A percentile compares a stretch with the other conserved stretches of the same genome.
Evolutionary conservation across 495 filamentous ascomycete genomes (phyloP).

Genomic region (Aspergillus avenaceus): DNA sequence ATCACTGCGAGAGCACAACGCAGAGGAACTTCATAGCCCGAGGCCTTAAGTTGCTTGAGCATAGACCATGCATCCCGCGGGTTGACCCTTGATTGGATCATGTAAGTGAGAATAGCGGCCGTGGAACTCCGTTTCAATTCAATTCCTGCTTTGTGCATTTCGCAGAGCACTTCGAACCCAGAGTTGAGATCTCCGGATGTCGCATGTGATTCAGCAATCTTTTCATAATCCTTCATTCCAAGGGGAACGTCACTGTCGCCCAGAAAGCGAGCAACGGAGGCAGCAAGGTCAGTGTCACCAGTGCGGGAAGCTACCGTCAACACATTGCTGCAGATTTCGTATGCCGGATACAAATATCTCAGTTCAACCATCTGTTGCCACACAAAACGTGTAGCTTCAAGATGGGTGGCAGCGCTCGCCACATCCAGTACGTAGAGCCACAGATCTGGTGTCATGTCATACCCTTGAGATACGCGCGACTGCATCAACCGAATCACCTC

Average conservation of each 20-base stretch:
- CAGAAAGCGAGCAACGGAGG: constrained; percentile 35
- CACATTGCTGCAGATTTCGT: constrained; percentile 59
- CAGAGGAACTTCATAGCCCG: constrained; percentile 26
- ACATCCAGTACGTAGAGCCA: constrained; percentile 70
- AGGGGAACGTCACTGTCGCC: constrained; percentile 47
- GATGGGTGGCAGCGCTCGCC: constrained; percentile 51
- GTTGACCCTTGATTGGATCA: constrained; percentile 28
- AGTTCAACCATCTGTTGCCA: constrained; percentile 57
- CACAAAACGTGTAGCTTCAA: constrained; percentile 56
- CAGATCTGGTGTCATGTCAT: constrained; percentile 43
- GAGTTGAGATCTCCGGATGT: constrained; percentile 47
- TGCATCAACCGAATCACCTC: constrained; percentile 66
- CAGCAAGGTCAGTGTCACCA: constrained; percentile 58
- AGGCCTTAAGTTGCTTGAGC: constrained; percentile 47
- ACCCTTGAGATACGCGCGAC: constrained; percentile 43
- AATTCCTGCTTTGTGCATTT: constrained; percentile 62
- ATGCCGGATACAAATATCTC: constrained; percentile 59
- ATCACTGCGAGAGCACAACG: constrained; percentile 27
- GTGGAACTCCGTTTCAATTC: constrained; percentile 50
- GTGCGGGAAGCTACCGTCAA: constrained; percentile 64
- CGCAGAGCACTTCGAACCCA: constrained; percentile 58
- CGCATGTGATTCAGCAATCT: constrained; percentile 65
- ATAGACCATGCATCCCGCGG: constrained; percentile 45
- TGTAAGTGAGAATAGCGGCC: constrained; percentile 47
- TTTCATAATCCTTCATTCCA: constrained; percentile 67